Evolutionary conservation across 495 filamentous ascomycete species (phyloP), one percentile per base, ranked within the genome.

Genomic region (Darksidea phi): DNA sequence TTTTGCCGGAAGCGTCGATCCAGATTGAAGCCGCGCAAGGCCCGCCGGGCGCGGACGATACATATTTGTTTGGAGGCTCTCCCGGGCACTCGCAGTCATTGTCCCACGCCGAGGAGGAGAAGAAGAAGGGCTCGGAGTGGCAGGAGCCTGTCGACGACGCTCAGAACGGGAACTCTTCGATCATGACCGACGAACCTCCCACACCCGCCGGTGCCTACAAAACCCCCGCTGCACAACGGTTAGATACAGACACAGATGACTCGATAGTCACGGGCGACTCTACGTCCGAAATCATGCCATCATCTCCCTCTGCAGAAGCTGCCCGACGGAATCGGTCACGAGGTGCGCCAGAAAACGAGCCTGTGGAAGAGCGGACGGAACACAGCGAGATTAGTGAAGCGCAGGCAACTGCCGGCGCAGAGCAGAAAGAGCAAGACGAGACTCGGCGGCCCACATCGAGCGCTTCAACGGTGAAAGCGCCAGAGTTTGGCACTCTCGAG

Each of bases 1-100:
- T 95, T 64, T 52, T 91, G 38, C 79, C 80, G 24, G 80, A 81
- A 46, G 65, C 77, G 47, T 82, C 82, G 43, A 81, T 71, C 66
- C 43, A 74, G 67, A 32, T 69, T 67, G 50, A 70, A 25, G 74
- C 75, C 41, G 60, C 78, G 49, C 67, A 57, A 15, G 64, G 45
- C 11, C 64, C 63, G 21, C 43, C 64, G 18, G 78, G 77, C 37
- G 69, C 69, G 24, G 85, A 88, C 70, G 86, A 89, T 70, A 88
- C 84, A 48, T 87, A 78, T 71, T 70, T 86, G 62, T 86, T 86
- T 71, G 84, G 85, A 42, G 68, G 67, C 38, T 68, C 66, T 21
- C 63, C 71, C 3, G 71, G 64, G 11, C 57, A 66, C 28, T 57
- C 69, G 15, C 54, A 62, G 42, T 55, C 70, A 36, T 47, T 34